Conservation (phyloP, 2,329 filamentous ascomycete species). For the Cytospora piceae region DNA sequence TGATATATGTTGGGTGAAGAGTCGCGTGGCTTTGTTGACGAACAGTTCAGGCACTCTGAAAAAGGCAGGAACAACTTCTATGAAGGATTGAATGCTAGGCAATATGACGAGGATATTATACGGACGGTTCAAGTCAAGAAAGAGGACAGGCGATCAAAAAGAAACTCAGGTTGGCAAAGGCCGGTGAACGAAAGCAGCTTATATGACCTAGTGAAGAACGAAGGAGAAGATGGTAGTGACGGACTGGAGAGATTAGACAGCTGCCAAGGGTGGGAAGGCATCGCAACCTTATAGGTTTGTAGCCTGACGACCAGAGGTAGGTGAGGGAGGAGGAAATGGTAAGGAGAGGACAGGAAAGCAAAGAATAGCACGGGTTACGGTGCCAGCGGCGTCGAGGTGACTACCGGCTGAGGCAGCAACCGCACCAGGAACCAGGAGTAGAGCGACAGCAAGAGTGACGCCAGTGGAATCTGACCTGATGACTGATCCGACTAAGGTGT, state of each 20-base stretch:
- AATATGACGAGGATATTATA: slow-evolving; percentile 20
- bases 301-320: slow-evolving; percentile 41
- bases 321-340: slow-evolving; percentile 33
- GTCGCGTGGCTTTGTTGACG: slow-evolving; percentile 20
- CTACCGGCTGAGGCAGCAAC: slow-evolving; percentile 30
- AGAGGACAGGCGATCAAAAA: slow-evolving; percentile 29
- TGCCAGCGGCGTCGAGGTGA: slow-evolving; percentile 23
- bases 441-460: slow-evolving; percentile 19
- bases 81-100: slow-evolving; percentile 23
- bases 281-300: slow-evolving; percentile 59
- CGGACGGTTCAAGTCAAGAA: slow-evolving; percentile 27
- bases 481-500: slow-evolving; percentile 30
- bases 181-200: slow-evolving; percentile 29
- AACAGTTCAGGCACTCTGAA: slow-evolving; percentile 19
- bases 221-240: slow-evolving; percentile 36
- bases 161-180: slow-evolving; percentile 33
- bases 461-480: slow-evolving; percentile 30
- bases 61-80: slow-evolving; percentile 18
- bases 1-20: slow-evolving; percentile 13
- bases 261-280: slow-evolving; percentile 44
- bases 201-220: slow-evolving; percentile 29
- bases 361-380: slow-evolving; percentile 18
- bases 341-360: slow-evolving; percentile 19
- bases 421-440: slow-evolving; percentile 10
- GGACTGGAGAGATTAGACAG: slow-evolving; percentile 29